Conservation (phyloP, 2,329 filamentous ascomycete genomes). For the Plenodomus biglobosus region DNA sequence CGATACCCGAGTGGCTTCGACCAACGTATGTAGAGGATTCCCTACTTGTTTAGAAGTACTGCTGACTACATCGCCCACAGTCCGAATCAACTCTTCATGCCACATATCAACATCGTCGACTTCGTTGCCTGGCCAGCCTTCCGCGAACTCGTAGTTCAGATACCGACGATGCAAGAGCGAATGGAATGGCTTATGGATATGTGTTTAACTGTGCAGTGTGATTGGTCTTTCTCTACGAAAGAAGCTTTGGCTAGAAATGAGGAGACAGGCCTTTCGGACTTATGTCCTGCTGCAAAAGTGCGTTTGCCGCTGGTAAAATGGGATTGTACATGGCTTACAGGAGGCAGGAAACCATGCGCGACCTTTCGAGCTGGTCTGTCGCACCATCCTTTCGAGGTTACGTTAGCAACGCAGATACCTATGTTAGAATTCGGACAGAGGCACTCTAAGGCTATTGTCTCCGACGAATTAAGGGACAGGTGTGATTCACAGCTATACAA, state of each 20-base stretch:
- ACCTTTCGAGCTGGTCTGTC: constrained; percentile 24
- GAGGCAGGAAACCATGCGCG: constrained; percentile 7
- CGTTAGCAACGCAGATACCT: constrained; percentile 28
- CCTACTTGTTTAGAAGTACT: background rate
- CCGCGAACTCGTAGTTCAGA: constrained; percentile 26
- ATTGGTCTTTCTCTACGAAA: constrained; percentile 16
- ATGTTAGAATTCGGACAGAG: constrained; percentile 25
- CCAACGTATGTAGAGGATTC: constrained; percentile 16
- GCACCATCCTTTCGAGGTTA: constrained; percentile 26
- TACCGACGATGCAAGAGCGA: constrained; percentile 27
- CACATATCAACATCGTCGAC: constrained; percentile 26
- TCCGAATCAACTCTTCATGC: constrained; percentile 31
- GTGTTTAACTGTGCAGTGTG: constrained; percentile 18
- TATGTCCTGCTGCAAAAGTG: constrained; percentile 20
- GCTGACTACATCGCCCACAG: constrained; percentile 2
- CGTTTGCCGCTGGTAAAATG: background rate
- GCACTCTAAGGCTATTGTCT: too few relatives aligned
- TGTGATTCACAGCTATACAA: too few relatives aligned
- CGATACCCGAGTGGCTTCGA: constrained; percentile 28
- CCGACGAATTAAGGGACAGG: too few relatives aligned
- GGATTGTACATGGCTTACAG: background rate
- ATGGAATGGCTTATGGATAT: constrained; percentile 32
- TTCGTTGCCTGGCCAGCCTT: constrained; percentile 29
- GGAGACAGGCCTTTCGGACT: constrained; percentile 17
- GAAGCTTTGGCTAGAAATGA: constrained; percentile 13